Percentiles rank a stretch among this genome's conserved stretches.
phyloP scores from a whole-genome alignment of 2,329 filamentous ascomycete genomes.

The Gaeumannomyces tritici region DNA sequence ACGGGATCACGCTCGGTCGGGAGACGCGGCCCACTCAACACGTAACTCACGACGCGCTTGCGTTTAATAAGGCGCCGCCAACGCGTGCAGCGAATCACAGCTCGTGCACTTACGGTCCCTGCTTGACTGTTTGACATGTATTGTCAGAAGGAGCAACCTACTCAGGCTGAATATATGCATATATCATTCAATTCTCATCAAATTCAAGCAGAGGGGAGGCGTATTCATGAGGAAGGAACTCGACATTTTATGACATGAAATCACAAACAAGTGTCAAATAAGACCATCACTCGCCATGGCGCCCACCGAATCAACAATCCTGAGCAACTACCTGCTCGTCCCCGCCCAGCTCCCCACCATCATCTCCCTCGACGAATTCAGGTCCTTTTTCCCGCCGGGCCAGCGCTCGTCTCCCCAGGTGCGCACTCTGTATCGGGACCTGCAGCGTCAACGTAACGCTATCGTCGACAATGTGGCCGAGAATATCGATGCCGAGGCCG shows the following conservation, averaged over 20 bases:
- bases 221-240: too few species aligned
- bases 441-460: slow-evolving; percentile 63
- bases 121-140: too few species aligned
- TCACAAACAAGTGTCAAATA: background rate
- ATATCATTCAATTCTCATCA: background rate
- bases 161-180: background rate
- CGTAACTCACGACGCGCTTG: background rate
- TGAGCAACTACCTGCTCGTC: slow-evolving; percentile 68
- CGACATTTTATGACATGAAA: too few species aligned
- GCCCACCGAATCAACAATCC: slow-evolving; percentile 64
- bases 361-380: slow-evolving; percentile 66
- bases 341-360: slow-evolving; percentile 66
- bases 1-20: slow-evolving; percentile 12
- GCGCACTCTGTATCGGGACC: slow-evolving; percentile 64
- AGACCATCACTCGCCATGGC: slow-evolving; percentile 46
- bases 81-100: background rate
- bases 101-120: background rate
- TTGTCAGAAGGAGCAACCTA: background rate
- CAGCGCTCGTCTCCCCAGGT: slow-evolving; percentile 58
- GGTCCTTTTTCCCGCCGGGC: slow-evolving; percentile 61
- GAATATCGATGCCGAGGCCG: slow-evolving; percentile 55
- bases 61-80: background rate
- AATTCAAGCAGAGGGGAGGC: too few species aligned
- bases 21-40: background rate
- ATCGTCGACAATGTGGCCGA: slow-evolving; percentile 57